Base-by-base conservation (phyloP, 2,329 filamentous ascomycete genomes). In the Proliferodiscus dingleyae region DNA sequence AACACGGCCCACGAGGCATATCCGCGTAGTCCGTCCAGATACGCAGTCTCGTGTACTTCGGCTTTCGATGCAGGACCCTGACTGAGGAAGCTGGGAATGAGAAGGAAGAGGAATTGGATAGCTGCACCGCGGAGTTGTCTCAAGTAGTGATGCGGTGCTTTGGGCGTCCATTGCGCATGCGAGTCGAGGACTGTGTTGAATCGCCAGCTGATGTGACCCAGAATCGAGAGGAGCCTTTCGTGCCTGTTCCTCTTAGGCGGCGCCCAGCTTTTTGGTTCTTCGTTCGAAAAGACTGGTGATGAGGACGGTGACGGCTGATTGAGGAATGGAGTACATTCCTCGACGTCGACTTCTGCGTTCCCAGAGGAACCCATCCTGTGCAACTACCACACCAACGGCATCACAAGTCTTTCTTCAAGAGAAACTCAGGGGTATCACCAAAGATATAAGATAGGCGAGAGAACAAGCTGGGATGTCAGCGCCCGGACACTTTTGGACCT, bases 1-100 rank as follows among this genome's bases (percentile, higher is more conserved):
- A 41, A 41, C 5, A 41, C 24, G 15, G 38, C 38, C 11, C 30
- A 41, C 15, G 22, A 41, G 11, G 70, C 69, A 33, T 72, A 56
- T 32, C 70, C 70, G 18, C 70, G 68, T 34, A 72, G 60, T 26
- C 70, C 69, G 51, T 72, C 69, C 30, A 72, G 65, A 49, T 70
- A 72, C 4, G 69, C 67, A 0, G 69, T 71, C n/a, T 42, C 30
- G 13, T 42, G 26, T 8, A 46, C 15, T 15, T 38, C 34, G 16
- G 26, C 16, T 9, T 16, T 9, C 15, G 24, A 29, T 7, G 22
- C 2, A 4, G 24, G 13, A 16, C 22, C 21, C 11, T 10, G 15
- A 13, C 15, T 22, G 4, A 41, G 16, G 24, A 41, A 41, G 38
- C 38, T 41, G 10, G 24, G 38, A 29, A 41, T 28, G 9, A 41